Percentiles rank a stretch among this genome's conserved stretches.
phyloP scores from a whole-genome alignment of 2,329 filamentous ascomycete species.

The Thermothelomyces thermophilus region DNA sequence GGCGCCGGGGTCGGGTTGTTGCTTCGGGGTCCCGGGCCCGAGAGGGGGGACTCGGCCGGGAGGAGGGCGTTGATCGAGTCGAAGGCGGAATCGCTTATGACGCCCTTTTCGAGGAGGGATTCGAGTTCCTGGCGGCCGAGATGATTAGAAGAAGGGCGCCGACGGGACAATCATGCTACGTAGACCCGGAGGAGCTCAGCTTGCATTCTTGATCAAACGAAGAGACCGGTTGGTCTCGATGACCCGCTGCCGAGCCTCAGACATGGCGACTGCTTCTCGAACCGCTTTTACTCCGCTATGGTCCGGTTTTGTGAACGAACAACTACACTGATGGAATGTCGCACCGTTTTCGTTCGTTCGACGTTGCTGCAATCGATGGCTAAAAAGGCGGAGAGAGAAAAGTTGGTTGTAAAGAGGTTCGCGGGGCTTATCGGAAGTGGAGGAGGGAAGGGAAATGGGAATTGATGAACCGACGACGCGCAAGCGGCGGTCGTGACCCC shows the following conservation, averaged over 20 bases:
- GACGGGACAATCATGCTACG: neutral
- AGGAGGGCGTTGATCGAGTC: conserved; percentile 68
- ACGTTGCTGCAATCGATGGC: neutral
- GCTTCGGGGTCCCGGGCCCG: conserved; percentile 29
- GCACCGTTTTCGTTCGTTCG: neutral
- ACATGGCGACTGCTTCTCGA: conserved; percentile 33
- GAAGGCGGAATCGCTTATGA: conserved; percentile 70
- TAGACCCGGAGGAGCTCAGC: conserved; percentile 6
- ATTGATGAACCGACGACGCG: neutral
- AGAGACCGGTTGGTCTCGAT: conserved; percentile 77
- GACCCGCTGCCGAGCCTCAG: conserved; percentile 49
- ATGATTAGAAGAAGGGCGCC: conserved; percentile 19
- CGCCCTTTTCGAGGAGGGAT: conserved; percentile 73
- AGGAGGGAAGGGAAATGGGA: neutral
- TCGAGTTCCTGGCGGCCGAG: conserved; percentile 67
- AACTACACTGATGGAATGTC: too few species aligned
- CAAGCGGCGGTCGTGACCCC: neutral
- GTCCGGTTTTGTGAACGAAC: too few species aligned
- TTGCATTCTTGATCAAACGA: conserved; percentile 77
- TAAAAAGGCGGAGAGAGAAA: neutral
- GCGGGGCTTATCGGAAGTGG: neutral
- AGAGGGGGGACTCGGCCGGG: conserved; percentile 61
- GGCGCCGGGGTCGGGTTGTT: conserved; percentile 29
- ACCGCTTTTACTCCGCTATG: neutral
- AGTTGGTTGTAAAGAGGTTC: neutral